Percentiles rank a stretch among this genome's conserved stretches.
These are phyloP conservation scores for Penicillium sp. DNA, from an alignment of 2,329 filamentous ascomycete genomes.

Conservation along the genomic window DNA sequence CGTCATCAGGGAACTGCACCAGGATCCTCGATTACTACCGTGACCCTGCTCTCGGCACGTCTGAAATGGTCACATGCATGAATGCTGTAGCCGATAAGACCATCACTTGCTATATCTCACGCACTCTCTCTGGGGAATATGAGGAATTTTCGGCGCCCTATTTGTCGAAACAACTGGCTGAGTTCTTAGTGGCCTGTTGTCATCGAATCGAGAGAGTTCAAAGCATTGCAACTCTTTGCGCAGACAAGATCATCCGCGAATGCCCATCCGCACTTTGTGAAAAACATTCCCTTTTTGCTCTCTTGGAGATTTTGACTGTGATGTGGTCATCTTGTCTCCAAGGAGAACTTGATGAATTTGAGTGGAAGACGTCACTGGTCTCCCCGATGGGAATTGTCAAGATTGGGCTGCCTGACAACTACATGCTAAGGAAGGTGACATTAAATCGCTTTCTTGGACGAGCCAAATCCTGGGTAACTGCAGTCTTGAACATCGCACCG, in stretches of 20 bases:
- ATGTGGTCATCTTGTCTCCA: constrained; percentile 96
- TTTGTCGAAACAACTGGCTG: constrained; percentile 78
- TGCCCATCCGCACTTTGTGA: constrained; percentile 89
- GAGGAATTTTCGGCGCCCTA: constrained; percentile 84
- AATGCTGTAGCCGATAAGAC: constrained; percentile 60
- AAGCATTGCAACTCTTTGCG: constrained; percentile 73
- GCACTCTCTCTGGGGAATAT: constrained; percentile 64
- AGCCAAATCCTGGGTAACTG: constrained; percentile 73
- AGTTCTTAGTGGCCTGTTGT: constrained; percentile 82
- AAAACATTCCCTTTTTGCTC: constrained; percentile 80
- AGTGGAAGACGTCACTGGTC: constrained; percentile 73
- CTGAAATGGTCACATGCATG: constrained; percentile 59
- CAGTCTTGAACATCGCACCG: constrained; percentile 76
- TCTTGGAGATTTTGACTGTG: constrained; percentile 83
- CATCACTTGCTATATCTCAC: constrained; percentile 71
- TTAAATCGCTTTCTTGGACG: constrained; percentile 69
- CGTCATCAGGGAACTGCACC: constrained; percentile 81
- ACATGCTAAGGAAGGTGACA: constrained; percentile 71
- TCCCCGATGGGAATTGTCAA: constrained; percentile 72
- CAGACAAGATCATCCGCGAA: constrained; percentile 75
- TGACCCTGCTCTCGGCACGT: constrained; percentile 70
- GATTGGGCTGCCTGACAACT: constrained; percentile 91
- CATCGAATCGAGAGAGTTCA: constrained; percentile 91
- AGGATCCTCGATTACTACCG: constrained; percentile 87
- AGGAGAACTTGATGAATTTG: constrained; percentile 88